Evolutionary conservation across 176 grass and related monocot genomes (phyloP).

Genomic region (Eleusine coracana): DNA sequence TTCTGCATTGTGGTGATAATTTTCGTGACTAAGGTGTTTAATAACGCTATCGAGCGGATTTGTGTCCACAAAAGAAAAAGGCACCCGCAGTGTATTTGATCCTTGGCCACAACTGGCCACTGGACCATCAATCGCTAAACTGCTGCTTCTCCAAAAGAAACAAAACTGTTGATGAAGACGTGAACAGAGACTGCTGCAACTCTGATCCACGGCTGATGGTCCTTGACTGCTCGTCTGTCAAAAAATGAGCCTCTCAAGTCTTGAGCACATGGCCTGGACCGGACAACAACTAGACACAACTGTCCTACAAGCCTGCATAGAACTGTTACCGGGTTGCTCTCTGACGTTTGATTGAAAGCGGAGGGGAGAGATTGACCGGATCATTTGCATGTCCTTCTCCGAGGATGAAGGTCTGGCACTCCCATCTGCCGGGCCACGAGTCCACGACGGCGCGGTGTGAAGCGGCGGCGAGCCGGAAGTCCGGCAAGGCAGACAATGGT

Average conservation of each 20-base stretch:
- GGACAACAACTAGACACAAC: not conserved
- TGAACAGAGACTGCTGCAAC: not conserved
- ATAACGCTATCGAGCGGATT: not conserved
- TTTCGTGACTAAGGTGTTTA: not conserved
- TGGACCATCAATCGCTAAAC: not conserved
- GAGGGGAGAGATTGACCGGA: not conserved
- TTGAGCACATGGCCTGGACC: not conserved
- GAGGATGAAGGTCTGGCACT: not conserved
- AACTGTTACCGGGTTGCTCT: not conserved
- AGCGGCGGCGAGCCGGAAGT: not conserved
- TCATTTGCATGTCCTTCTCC: not conserved
- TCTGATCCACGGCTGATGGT: not conserved
- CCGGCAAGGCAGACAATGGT: not conserved
- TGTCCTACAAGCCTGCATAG: not conserved
- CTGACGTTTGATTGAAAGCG: not conserved
- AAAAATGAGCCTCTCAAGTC: not conserved
- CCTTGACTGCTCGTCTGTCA: not conserved
- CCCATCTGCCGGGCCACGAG: too few relatives aligned
- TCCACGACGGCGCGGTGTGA: too few relatives aligned
- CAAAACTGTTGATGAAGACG: not conserved
- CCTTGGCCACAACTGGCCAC: not conserved
- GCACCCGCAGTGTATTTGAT: not conserved
- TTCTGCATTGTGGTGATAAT: too few relatives aligned
- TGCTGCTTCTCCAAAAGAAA: not conserved
- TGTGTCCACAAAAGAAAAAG: not conserved